Conservation (phyloP, 225 moss, liverwort and hornwort genomes). For the Bryoerythrophyllum caledonicum region DNA sequence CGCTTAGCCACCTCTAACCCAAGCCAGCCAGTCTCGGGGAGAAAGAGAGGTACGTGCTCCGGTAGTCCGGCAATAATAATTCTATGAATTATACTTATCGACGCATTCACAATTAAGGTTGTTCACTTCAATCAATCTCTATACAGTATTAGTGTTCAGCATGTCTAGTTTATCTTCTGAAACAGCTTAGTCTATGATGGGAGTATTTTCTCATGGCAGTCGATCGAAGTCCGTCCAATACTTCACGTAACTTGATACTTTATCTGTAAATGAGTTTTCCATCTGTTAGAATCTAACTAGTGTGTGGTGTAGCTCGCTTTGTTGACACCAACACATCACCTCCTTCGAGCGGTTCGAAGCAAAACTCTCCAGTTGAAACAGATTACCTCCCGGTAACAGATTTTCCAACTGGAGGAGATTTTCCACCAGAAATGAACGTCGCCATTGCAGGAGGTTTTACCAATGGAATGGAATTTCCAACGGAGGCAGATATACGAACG, state of each 20-base stretch:
- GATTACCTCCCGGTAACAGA: not conserved
- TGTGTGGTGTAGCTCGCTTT: slow-evolving; percentile 5
- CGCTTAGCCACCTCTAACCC: slow-evolving; percentile 18
- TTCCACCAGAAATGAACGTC: slow-evolving; percentile 18
- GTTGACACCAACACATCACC: slow-evolving; percentile 25
- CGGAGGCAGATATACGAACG: slow-evolving; percentile 6
- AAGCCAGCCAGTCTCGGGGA: slow-evolving; percentile 15
- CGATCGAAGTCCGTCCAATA: not conserved
- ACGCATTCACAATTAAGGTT: not conserved
- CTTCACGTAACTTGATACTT: not conserved
- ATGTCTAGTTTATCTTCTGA: not conserved
- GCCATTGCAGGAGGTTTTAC: slow-evolving; percentile 15
- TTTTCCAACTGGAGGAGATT: slow-evolving; percentile 10
- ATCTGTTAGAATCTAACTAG: not conserved
- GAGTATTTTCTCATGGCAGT: not conserved
- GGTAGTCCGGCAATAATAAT: not conserved
- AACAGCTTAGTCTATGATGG: not conserved
- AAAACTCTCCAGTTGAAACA: slow-evolving; percentile 34
- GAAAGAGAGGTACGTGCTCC: slow-evolving; percentile 17
- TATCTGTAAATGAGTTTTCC: not conserved
- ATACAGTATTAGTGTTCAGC: not conserved
- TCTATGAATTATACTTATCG: not conserved
- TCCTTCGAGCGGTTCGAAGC: slow-evolving; percentile 39
- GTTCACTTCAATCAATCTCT: not conserved
- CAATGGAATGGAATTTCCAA: not conserved